These are phyloP conservation scores for Dissoconium aciculare DNA, from an alignment of 2,329 filamentous ascomycete species.

Conservation along the genomic window DNA sequence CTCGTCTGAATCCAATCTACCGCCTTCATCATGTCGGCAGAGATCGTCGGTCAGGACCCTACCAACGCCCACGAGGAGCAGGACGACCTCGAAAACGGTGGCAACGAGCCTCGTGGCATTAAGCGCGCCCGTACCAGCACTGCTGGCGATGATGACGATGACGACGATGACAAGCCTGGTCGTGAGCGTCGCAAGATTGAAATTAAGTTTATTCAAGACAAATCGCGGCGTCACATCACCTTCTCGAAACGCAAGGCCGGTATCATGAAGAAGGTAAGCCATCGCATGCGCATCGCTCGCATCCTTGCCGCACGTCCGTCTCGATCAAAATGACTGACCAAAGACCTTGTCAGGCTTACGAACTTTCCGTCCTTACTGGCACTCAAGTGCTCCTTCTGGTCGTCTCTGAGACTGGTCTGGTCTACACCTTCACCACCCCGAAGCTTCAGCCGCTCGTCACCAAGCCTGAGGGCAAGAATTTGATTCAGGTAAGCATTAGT, in stretches of 20 bases:
- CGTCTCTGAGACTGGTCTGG: conserved; percentile 90
- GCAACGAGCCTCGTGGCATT: conserved; percentile 57
- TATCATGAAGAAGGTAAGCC: conserved; percentile 95
- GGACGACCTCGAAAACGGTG: conserved; percentile 53
- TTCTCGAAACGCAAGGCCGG: conserved; percentile 99
- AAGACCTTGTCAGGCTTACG: conserved; percentile 59
- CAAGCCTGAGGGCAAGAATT: conserved; percentile 96
- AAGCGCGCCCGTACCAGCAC: conserved; percentile 73
- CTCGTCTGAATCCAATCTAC: not conserved
- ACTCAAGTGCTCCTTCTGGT: conserved; percentile 94
- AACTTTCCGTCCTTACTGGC: conserved; percentile 90
- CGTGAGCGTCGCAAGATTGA: conserved; percentile 99
- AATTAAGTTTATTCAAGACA: conserved; percentile 99
- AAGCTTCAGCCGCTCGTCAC: conserved; percentile 97
- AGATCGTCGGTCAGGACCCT: conserved; percentile 12
- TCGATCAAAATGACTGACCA: not conserved
- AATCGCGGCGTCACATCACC: conserved; percentile 97
- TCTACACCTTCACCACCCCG: conserved; percentile 96
- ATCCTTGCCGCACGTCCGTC: conserved; percentile 2
- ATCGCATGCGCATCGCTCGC: not conserved
- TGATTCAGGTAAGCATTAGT: conserved; percentile 62
- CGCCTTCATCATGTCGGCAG: conserved; percentile 10
- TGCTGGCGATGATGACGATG: conserved; percentile 70
- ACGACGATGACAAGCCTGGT: conserved; percentile 94
- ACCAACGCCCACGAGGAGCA: conserved; percentile 29